Evolutionary conservation across 2,329 filamentous ascomycete species (phyloP), one percentile per base, ranked within the genome.

Genomic region (Geosmithia putterillii): DNA sequence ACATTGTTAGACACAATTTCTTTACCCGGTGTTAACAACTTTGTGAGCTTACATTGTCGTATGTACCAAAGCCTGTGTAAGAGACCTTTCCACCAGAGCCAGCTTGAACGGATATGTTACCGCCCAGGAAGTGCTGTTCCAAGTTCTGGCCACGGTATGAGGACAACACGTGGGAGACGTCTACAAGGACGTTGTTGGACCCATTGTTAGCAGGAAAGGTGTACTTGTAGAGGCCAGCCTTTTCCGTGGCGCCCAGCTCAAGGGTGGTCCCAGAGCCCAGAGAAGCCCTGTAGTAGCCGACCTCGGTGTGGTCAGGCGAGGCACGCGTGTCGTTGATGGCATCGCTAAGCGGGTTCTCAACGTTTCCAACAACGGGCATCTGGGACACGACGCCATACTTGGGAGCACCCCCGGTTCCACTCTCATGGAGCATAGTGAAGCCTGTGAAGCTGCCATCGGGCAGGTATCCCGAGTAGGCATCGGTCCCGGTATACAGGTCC

Each of bases 351-450:
- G 78, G 77, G 45, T 82, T 71, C 7, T 50, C 51, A 37, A 78
- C 57, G 15, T 54, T 54, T 0, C 73, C 74, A 0, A 70, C 51
- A 1, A 75, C 57, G 0, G 74, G 77, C 57, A 80, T 65, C 56
- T 80, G 76, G 2, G 73, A 65, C 25, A 80, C 72, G 2, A 81
- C 76, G 4, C 81, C 81, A 47, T 84, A 85, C 55, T 83, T 84
- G 1, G 81, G 78, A 2, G 76, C 77, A 2, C 81, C 81, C 7
- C 81, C 81, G 0, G 79, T 85, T 3, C 79, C 79, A 47, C 72
- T 74, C 53, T 81, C 77, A 49, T 82, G 79, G 52, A 81, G 73
- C 70, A 81, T 66, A 45, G 71, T 75, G 56, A 80, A 79, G 17
- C 74, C 76, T 2, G 69, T 73, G 48, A 80, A 72, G 25, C 70